Conservation (phyloP, 2,329 filamentous ascomycete species). For the Fonsecaea erecta region DNA sequence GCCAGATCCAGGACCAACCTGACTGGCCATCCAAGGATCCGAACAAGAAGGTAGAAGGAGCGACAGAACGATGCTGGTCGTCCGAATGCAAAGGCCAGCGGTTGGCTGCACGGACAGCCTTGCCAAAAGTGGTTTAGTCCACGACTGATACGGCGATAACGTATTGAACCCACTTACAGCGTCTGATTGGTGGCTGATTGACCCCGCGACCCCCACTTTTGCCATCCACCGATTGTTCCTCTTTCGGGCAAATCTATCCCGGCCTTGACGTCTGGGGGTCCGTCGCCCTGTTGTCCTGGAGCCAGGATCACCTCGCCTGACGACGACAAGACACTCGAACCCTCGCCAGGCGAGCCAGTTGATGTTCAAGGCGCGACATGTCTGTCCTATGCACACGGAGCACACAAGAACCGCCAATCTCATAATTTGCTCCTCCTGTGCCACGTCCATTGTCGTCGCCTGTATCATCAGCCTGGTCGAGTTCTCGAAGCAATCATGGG, state of each 20-base stretch:
- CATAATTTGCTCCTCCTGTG: neutral
- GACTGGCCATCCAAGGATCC: constrained; percentile 6
- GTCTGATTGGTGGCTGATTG: constrained; percentile 17
- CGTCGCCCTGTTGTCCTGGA: neutral
- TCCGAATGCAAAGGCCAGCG: constrained; percentile 15
- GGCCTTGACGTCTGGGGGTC: neutral
- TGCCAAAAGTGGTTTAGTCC: constrained; percentile 26
- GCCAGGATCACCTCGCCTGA: neutral
- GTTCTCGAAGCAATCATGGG: constrained; percentile 16
- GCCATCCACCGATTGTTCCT: constrained; percentile 22
- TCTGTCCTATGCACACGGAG: neutral
- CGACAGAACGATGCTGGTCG: neutral
- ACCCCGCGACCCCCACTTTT: constrained; percentile 7
- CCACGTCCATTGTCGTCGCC: neutral
- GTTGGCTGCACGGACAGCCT: constrained; percentile 32
- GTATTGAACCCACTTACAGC: neutral
- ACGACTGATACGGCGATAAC: constrained; percentile 23
- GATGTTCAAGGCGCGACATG: constrained; percentile 7
- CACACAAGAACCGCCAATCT: neutral
- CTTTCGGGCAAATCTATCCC: constrained; percentile 32
- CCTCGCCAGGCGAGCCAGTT: neutral
- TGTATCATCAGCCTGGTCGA: neutral
- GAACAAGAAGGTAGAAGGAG: constrained; percentile 6
- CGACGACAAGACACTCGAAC: neutral
- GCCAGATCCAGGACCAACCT: constrained; percentile 8